A percentile compares a stretch with the other conserved stretches of the same genome.
Evolutionary conservation across 257 asterid genomes (phyloP).

Genomic region (Echium plantagineum): DNA sequence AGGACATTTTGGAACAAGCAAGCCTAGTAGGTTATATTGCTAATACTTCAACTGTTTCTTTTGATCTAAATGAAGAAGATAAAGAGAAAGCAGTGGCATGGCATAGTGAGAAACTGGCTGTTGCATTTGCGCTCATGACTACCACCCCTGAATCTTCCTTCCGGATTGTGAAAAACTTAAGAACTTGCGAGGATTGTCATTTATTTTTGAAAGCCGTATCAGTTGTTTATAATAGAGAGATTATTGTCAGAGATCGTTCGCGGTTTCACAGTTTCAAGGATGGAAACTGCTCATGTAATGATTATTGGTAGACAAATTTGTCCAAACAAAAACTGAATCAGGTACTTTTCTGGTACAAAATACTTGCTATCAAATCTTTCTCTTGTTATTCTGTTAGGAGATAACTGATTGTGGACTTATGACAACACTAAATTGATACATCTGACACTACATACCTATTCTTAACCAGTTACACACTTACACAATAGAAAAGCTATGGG

Average conservation of each 20-base stretch:
- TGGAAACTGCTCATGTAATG: conserved; percentile 23
- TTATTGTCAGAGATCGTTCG: conserved; percentile 46
- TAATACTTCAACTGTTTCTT: conserved; percentile 37
- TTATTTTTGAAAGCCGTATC: conserved; percentile 6
- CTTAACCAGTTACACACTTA: too few species aligned
- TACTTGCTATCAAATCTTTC: not conserved
- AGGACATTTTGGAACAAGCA: conserved; percentile 31
- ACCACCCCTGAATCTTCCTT: conserved; percentile 24
- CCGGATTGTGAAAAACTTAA: conserved; percentile 39
- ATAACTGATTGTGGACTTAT: not conserved
- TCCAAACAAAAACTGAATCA: not conserved
- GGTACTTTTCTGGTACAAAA: not conserved
- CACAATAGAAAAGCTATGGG: too few species aligned
- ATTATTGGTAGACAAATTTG: too few species aligned
- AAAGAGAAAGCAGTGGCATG: conserved; percentile 53
- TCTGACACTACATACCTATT: too few species aligned
- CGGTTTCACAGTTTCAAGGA: conserved; percentile 36
- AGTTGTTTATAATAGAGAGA: conserved; percentile 38
- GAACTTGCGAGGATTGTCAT: conserved; percentile 64
- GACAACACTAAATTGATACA: too few species aligned
- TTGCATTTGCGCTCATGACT: conserved; percentile 11
- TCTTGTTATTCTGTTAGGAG: not conserved
- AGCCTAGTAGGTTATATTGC: conserved; percentile 35
- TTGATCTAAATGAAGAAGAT: conserved; percentile 49
- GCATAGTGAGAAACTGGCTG: conserved; percentile 64